These are phyloP conservation scores for Fusarium globosum DNA, from an alignment of 2,329 filamentous ascomycete species.

Conservation along the genomic window DNA sequence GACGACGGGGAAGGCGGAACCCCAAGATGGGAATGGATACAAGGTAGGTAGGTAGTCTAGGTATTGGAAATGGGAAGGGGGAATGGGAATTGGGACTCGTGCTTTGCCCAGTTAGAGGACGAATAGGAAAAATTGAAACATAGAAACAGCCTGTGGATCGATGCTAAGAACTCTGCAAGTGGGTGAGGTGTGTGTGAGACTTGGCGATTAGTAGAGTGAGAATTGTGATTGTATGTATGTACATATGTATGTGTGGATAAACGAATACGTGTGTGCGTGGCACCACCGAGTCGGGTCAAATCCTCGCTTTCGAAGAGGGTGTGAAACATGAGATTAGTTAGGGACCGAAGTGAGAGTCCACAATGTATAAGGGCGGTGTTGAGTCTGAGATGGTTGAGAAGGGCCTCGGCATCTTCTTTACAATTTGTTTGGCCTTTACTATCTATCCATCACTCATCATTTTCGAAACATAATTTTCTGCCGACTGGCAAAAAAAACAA, in stretches of 20 bases:
- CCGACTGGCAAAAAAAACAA: background rate
- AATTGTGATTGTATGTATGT: conserved; percentile 9
- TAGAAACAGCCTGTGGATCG: conserved; percentile 7
- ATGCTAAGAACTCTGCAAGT: conserved; percentile 25
- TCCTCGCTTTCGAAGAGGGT: conserved; percentile 24
- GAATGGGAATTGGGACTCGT: conserved; percentile 12
- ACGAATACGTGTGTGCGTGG: conserved; percentile 30
- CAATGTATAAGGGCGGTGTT: background rate
- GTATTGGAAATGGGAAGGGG: background rate
- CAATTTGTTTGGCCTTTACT: too few relatives aligned
- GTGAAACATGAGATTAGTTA: conserved; percentile 32
- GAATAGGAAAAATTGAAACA: background rate
- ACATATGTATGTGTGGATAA: conserved; percentile 19
- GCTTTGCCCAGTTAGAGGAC: conserved; percentile 1
- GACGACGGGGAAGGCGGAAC: conserved; percentile 25
- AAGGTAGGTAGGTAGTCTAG: background rate
- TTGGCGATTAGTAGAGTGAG: conserved; percentile 26
- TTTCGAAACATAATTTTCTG: background rate
- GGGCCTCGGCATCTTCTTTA: background rate
- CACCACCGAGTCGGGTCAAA: conserved; percentile 35
- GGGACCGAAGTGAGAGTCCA: background rate
- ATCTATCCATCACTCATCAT: background rate
- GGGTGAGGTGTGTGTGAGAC: conserved; percentile 27
- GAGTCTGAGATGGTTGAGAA: background rate
- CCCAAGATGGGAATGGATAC: conserved; percentile 15